These are phyloP conservation scores for Pulveroboletus sp. DNA, from an alignment of 768 basidiomycete species.

Conservation along the genomic window DNA sequence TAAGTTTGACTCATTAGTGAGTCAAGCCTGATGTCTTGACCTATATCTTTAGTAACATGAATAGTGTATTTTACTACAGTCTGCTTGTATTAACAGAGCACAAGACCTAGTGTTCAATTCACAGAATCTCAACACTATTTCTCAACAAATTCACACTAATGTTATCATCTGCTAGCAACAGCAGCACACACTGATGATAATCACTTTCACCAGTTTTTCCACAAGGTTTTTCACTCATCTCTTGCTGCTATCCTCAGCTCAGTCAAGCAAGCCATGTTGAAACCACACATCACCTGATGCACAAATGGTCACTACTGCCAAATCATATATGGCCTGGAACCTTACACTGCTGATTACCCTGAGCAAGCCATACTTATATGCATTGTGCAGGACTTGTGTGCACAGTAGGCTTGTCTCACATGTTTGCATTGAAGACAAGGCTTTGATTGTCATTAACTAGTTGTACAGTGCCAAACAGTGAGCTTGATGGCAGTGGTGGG, in stretches of 20 bases:
- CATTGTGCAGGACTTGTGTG: constrained; percentile 5
- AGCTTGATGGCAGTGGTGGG: background rate
- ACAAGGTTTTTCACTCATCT: background rate
- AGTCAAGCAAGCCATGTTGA: background rate
- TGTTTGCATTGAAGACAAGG: background rate
- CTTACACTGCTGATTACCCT: constrained; percentile 41
- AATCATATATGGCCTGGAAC: constrained; percentile 30
- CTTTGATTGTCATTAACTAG: background rate
- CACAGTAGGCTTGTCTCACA: background rate
- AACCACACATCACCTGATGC: background rate
- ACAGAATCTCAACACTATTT: too few relatives aligned
- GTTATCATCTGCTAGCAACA: background rate
- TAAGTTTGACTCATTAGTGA: too few relatives aligned
- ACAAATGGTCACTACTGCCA: constrained; percentile 20
- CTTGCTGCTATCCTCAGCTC: background rate
- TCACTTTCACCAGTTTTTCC: background rate
- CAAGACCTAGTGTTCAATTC: too few relatives aligned
- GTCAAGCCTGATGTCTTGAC: too few relatives aligned
- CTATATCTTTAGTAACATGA: too few relatives aligned
- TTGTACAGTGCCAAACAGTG: too few relatives aligned
- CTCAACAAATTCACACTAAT: background rate
- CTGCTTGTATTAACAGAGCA: too few relatives aligned
- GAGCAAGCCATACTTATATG: constrained; percentile 29
- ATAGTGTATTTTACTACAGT: too few relatives aligned
- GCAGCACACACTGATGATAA: background rate